Evolutionary conservation across 148 eudicot species (phyloP).

Genomic region (Silene uniflora): DNA sequence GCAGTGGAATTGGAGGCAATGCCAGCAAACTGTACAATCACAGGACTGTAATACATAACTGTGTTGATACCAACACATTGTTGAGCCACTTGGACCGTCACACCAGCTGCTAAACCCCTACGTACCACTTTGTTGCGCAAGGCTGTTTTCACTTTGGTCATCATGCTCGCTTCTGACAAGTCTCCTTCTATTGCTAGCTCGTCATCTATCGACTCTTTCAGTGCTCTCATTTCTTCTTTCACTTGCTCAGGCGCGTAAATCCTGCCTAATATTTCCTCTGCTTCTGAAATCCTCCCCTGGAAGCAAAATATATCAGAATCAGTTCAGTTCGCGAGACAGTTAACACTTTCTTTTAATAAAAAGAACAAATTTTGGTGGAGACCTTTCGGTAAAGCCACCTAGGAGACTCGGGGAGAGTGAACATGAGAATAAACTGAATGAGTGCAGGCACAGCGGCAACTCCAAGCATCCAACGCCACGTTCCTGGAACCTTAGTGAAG

Average conservation of each 20-base stretch:
- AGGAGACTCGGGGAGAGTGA: slow-evolving; percentile 24
- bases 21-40: slow-evolving; percentile 86
- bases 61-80: slow-evolving; percentile 86
- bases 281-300: slow-evolving; percentile 54
- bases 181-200: slow-evolving; percentile 48
- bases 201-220: slow-evolving; percentile 47
- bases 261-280: slow-evolving; percentile 57
- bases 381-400: slow-evolving; percentile 27
- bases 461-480: slow-evolving; percentile 31
- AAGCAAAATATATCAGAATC: not conserved
- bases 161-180: slow-evolving; percentile 27
- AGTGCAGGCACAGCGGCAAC: slow-evolving; percentile 27
- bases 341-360: too few species aligned
- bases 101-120: slow-evolving; percentile 77
- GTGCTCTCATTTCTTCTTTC: slow-evolving; percentile 54
- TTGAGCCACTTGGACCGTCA: slow-evolving; percentile 81
- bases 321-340: too few species aligned
- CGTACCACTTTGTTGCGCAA: slow-evolving; percentile 52
- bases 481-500: slow-evolving; percentile 19
- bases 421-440: slow-evolving; percentile 24
- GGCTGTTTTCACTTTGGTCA: slow-evolving; percentile 47
- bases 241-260: slow-evolving; percentile 65
- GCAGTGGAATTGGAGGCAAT: slow-evolving; percentile 77
- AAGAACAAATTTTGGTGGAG: not conserved
- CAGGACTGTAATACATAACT: slow-evolving; percentile 85